Base-by-base conservation (phyloP, 345 rosid species). In the Boechera retrofracta region DNA sequence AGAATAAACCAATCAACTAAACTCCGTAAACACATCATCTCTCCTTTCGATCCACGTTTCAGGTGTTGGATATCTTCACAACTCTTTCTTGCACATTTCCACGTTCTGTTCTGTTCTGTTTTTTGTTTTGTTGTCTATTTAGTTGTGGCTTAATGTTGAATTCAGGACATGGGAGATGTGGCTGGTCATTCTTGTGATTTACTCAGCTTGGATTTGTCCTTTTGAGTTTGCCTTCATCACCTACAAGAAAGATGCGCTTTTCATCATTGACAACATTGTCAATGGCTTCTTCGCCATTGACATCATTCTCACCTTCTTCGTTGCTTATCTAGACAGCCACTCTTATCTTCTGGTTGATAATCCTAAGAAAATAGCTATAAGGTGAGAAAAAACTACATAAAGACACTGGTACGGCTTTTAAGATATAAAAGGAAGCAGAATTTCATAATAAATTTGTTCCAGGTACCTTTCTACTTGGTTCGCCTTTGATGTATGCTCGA, bases 191-290 rank as follows among this genome's bases (percentile, higher is more conserved):
- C 90, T 94, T 6, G 98, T 94, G 70, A 79, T 94, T 41, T 94
- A 94, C 82, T 94, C 97, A 7, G 98, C 98, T 59, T 94, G 98
- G 98, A 88, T 92, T 77, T 88, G 86, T 83, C 98, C 98, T 38
- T 92, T 94, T 57, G 93, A 92, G 77, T 86, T 94, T 21, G 95
- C 97, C 7, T 94, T 94, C 78, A 73, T 92, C 51, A 64, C 92
- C 28, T 90, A 88, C 85, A 82, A 87, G 85, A 86, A 85, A 71
- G 92, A 89, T 26, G 83, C 90, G 6, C 95, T 90, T 68, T 90
- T 92, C 83, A 63, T 89, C 45, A 6, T 88, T 2, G 98, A 94
- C 85, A 83, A 94, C 84, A 83, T 90, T 77, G 91, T 92, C 82
- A 92, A 94, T 57, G 92, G 87, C 76, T 94, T 94, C 87, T 94